Base-by-base conservation (phyloP, 345 rosid species). In the Eucalyptus curtisii region DNA sequence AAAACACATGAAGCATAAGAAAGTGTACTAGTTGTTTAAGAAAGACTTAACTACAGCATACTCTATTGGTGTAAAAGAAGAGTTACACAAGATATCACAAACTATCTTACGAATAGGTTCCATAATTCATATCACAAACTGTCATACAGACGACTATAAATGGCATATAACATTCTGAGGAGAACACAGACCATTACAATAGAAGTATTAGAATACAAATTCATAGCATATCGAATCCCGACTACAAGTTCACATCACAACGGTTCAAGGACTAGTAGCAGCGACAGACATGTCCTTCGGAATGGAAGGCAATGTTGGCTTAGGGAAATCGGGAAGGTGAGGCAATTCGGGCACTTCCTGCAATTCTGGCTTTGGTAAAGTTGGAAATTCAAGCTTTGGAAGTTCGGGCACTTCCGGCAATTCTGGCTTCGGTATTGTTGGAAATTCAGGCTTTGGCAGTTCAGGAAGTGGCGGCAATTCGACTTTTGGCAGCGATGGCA, bases 381-480 rank as follows among this genome's bases (percentile, higher is more conserved):
- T 49, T 49, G 53, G 53, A 49, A 49, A 49, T 49, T 49, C 53
- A 49, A 49, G 8, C 20, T 49, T 49, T 49, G 53, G 53, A 15
- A 49, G 53, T 30, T 50, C 37, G 5, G 44, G 61, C 20, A 71
- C 30, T 14, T 76, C 53, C 2, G 31, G 81, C 86, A 82, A 42
- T 61, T 88, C 87, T 20, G 57, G 86, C 49, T 88, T 82, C 5
- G 57, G 80, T 64, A 55, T 42, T n/a, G 68, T 47, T 31, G 80
- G 19, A 59, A 50, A 76, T 55, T 49, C 55, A 37, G 42, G 53
- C 80, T 88, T 76, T 55, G 30, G 76, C 30, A 42, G 22, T 1
- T 81, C 40, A 9, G 66, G 86, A 31, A 68, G 49, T 37, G 27
- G 37, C 0, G 76, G 53, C 8, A 88, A 24, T 33, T 79, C 53